phyloP scores from a whole-genome alignment of 2,329 filamentous ascomycete species.

The Zasmidium angulare region DNA sequence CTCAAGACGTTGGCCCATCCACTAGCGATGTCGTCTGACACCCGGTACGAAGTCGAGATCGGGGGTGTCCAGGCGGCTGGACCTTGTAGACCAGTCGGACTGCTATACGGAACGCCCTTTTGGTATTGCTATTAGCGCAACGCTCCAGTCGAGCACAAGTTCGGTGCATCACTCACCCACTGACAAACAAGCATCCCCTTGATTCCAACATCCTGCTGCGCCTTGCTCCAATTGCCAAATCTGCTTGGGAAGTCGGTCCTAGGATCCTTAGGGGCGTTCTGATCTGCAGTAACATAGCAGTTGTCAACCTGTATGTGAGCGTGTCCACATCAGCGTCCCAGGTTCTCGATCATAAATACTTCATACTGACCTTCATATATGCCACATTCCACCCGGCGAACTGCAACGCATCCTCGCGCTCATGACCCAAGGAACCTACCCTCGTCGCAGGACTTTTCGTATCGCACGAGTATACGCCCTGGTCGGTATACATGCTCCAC shows the following conservation, averaged over 20 bases:
- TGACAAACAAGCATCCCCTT: constrained; percentile 27
- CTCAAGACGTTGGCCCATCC: constrained; percentile 32
- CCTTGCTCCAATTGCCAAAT: constrained; percentile 26
- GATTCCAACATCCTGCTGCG: constrained; percentile 31
- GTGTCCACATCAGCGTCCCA: too few relatives aligned
- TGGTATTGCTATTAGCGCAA: constrained; percentile 19
- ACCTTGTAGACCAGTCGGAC: constrained; percentile 27
- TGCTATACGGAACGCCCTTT: constrained; percentile 31
- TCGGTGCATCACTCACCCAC: background rate
- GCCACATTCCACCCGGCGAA: constrained; percentile 31
- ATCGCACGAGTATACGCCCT: constrained; percentile 29
- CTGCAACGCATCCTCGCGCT: constrained; percentile 28
- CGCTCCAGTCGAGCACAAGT: background rate
- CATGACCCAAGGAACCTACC: constrained; percentile 24
- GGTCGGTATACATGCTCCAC: constrained; percentile 56
- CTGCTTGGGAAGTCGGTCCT: constrained; percentile 30
- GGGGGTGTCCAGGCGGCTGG: constrained; percentile 33
- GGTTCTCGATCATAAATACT: too few relatives aligned
- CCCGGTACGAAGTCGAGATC: constrained; percentile 31
- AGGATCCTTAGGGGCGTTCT: constrained; percentile 31
- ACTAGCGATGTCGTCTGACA: constrained; percentile 33
- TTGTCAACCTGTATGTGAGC: too few relatives aligned
- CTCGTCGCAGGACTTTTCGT: constrained; percentile 17
- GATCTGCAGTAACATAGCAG: constrained; percentile 29
- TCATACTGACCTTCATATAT: constrained; percentile 33